Conservation (phyloP, 2,329 filamentous ascomycete species). For the Aspergillus novofumigatus region DNA sequence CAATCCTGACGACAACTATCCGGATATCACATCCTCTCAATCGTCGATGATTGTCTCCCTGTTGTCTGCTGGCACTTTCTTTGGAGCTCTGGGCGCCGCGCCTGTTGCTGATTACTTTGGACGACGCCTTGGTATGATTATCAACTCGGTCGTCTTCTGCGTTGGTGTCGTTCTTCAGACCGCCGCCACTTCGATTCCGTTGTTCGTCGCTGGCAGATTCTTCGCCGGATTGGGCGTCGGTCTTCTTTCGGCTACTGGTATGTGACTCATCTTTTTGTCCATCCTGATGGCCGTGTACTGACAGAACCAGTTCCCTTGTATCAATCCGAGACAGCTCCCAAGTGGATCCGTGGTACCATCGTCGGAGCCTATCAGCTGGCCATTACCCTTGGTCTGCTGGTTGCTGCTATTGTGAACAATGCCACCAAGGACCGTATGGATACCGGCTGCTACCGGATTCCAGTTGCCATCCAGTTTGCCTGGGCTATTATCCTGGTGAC, state of each 20-base stretch:
- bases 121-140: constrained; percentile 41
- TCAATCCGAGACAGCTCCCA: constrained; percentile 73
- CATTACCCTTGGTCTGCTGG: constrained; percentile 70
- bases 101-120: constrained; percentile 47
- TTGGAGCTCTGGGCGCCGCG: constrained; percentile 66
- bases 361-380: constrained; percentile 77
- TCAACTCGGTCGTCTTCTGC: constrained; percentile 30
- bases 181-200: constrained; percentile 25
- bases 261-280: constrained; percentile 28
- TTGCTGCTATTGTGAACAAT: constrained; percentile 71
- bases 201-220: constrained; percentile 48
- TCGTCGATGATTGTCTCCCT: constrained; percentile 64
- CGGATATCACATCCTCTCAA: constrained; percentile 51
- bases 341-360: constrained; percentile 70
- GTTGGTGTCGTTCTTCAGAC: constrained; percentile 35
- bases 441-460: constrained; percentile 69
- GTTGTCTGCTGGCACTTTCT: constrained; percentile 69
- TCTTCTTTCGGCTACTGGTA: constrained; percentile 72
- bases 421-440: constrained; percentile 58
- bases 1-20: constrained; percentile 36
- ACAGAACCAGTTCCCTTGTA: constrained; percentile 51
- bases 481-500: constrained; percentile 71
- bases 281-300: constrained; percentile 1
- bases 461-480: constrained; percentile 72
- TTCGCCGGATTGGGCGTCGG: constrained; percentile 60